A percentile compares a stretch with the other conserved stretches of the same genome.
These are phyloP conservation scores for Arachnopeziza araneosa DNA, from an alignment of 2,329 filamentous ascomycete species.

Conservation along the genomic window DNA sequence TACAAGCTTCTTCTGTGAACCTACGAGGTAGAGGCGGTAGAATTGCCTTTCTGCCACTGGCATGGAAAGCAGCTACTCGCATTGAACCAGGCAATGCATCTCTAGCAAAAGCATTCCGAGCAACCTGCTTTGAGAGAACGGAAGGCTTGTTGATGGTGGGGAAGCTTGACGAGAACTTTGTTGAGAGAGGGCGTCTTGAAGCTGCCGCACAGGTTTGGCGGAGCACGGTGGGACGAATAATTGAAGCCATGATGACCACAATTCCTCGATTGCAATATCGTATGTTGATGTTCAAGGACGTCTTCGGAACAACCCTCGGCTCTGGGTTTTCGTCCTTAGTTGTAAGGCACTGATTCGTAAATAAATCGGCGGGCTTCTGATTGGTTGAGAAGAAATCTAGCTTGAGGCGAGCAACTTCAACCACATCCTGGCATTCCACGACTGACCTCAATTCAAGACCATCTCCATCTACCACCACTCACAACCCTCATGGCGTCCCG, in stretches of 20 bases:
- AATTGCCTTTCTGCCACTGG: conserved; percentile 67
- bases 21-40: conserved; percentile 82
- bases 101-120: conserved; percentile 34
- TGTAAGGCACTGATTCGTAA: background rate
- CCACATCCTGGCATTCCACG: conserved; percentile 10
- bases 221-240: conserved; percentile 44
- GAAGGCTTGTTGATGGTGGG: conserved; percentile 29
- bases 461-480: conserved; percentile 20
- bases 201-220: conserved; percentile 39
- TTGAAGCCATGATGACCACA: conserved; percentile 42
- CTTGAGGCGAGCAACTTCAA: conserved; percentile 16
- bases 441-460: conserved; percentile 19
- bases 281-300: background rate
- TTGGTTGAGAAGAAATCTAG: conserved; percentile 21
- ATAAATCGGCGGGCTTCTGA: conserved; percentile 13
- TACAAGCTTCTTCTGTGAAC: conserved; percentile 32
- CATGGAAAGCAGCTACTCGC: conserved; percentile 78
- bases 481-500: conserved; percentile 73
- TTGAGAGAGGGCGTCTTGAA: conserved; percentile 40
- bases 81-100: conserved; percentile 35
- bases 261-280: background rate
- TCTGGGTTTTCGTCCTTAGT: background rate
- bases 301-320: conserved; percentile 14
- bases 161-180: conserved; percentile 31
- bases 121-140: conserved; percentile 20